A percentile compares a stretch with the other conserved stretches of the same genome.
phyloP scores from a whole-genome alignment of 352 stramenopile genomes.

The Aphanomyces cochlioides region DNA sequence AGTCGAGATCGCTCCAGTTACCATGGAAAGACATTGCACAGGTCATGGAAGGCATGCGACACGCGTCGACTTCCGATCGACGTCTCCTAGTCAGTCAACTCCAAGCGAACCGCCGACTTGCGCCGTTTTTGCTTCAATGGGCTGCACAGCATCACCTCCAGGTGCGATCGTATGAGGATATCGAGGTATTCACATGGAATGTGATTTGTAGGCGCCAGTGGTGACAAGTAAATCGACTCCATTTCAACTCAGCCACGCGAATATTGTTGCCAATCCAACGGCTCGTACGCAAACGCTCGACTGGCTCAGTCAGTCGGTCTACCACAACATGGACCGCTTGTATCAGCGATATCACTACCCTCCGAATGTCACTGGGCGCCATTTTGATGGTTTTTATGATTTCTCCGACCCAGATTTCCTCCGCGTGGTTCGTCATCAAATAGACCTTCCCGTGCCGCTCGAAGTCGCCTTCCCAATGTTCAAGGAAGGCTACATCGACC shows the following conservation, averaged over 20 bases:
- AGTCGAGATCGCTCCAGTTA: neutral
- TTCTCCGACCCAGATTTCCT: neutral
- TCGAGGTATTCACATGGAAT: too few species aligned
- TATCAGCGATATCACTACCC: neutral
- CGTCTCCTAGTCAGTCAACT: neutral
- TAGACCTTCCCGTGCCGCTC: neutral
- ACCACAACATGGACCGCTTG: conserved; percentile 2
- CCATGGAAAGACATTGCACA: neutral
- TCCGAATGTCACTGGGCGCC: neutral
- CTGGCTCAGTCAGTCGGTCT: neutral
- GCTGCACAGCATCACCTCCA: too few species aligned
- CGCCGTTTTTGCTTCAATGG: neutral
- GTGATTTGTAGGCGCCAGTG: too few species aligned
- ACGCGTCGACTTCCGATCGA: neutral
- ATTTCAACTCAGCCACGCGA: neutral
- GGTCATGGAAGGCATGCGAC: neutral
- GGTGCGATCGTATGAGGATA: too few species aligned
- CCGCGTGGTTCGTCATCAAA: neutral
- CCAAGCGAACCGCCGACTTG: neutral
- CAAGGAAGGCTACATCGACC: neutral
- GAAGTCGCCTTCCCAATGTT: neutral
- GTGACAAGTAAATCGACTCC: neutral
- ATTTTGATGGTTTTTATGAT: neutral
- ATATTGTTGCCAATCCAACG: neutral
- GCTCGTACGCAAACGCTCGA: neutral